Base-by-base conservation (phyloP, 2,329 filamentous ascomycete genomes). In the Cryphonectria radicalis region DNA sequence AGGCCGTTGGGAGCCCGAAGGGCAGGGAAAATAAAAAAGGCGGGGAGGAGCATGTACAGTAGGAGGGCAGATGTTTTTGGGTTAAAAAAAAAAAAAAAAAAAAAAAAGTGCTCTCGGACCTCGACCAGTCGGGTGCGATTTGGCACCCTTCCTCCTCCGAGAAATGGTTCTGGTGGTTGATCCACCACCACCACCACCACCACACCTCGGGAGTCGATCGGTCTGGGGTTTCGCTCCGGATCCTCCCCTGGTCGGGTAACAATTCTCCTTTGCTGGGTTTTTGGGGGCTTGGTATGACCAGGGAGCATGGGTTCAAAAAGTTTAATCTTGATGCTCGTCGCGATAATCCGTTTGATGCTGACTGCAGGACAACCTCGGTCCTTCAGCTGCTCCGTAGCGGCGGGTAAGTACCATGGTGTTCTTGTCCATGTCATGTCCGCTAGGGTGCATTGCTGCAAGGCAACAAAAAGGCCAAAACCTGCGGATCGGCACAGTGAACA, bases 161-260 rank as follows among this genome's bases (percentile, higher is more conserved):
- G 35, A 62, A 35, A 35, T 11, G 28, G 19, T 50, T 10, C 17
- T 40, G 14, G 19, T 40, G 32, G 11, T n/a, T 10, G 25, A 40
- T 22, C 59, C 46, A 50, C 46, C 37, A 13, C 43, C 22, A 50
- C 46, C 46, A 11, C 22, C 22, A n/a, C 46, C 19, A 50, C 46
- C 3, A n/a, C 46, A 4, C 59, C 35, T 62, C 59, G 59, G 59
- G 59, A 62, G 35, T 62, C 59, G 17, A 40, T 62, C 59, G 55
- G 59, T 40, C 59, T 62, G 59, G 59, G 59, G 59, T 37, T n/a
- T 62, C 59, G 59, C 35, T 40, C 59, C 35, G 59, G 32, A 28
- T 6, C 10, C 37, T 6, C 37, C 37, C 10, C 59, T n/a, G 28
- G 57, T 35, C 59, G 6, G 19, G 59, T 40, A 22, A 50, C 46